A percentile compares a stretch with the other conserved stretches of the same genome.
These are phyloP conservation scores for Fagopyrum tataricum DNA, from an alignment of 148 eudicot species.

Conservation along the genomic window DNA sequence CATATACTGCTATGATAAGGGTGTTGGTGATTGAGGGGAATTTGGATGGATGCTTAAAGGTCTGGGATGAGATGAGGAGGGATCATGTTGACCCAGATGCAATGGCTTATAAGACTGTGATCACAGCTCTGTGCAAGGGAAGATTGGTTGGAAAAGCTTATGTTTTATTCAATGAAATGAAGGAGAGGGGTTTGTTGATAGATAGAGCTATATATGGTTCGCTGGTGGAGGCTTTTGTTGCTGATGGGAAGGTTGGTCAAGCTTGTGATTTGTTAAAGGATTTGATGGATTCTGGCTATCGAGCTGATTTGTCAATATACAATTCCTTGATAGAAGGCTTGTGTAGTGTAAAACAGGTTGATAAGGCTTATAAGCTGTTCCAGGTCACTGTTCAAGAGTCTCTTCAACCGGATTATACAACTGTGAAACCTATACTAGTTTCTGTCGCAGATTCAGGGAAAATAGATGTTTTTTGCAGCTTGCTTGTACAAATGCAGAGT, in stretches of 20 bases:
- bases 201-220: conserved; percentile 79
- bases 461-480: conserved; percentile 51
- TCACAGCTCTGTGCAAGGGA: conserved; percentile 67
- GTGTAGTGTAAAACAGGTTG: conserved; percentile 46
- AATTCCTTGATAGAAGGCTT: conserved; percentile 68
- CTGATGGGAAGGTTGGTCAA: conserved; percentile 57
- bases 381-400: conserved; percentile 56
- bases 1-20: conserved; percentile 78
- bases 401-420: conserved; percentile 65
- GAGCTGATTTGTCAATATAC: conserved; percentile 82
- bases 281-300: conserved; percentile 73
- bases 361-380: conserved; percentile 62
- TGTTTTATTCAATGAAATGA: conserved; percentile 73
- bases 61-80: conserved; percentile 81
- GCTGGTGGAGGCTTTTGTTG: conserved; percentile 71
- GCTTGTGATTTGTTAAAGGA: conserved; percentile 79
- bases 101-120: conserved; percentile 75
- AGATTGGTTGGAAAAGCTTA: conserved; percentile 51
- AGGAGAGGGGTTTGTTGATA: conserved; percentile 53
- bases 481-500: conserved; percentile 63
- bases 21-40: conserved; percentile 58
- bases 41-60: conserved; percentile 73
- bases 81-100: conserved; percentile 74
- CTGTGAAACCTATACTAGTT: conserved; percentile 58
- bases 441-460: conserved; percentile 51